These are phyloP conservation scores for Ophiocordyceps sinensis DNA, from an alignment of 2,329 filamentous ascomycete species.

Conservation along the genomic window DNA sequence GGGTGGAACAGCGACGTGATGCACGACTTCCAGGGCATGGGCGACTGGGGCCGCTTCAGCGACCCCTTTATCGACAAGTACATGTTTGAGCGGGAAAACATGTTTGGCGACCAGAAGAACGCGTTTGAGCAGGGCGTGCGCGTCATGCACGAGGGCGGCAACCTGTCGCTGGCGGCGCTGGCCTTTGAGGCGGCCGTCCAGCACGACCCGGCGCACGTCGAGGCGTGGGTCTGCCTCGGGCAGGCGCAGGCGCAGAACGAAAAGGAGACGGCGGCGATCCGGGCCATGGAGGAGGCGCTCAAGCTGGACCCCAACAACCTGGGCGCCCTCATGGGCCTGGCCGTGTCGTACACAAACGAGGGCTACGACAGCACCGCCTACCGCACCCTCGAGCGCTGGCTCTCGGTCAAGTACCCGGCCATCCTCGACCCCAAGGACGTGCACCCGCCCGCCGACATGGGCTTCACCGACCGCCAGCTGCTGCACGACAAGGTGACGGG, in stretches of 20 bases:
- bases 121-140: constrained; percentile 87
- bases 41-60: constrained; percentile 50
- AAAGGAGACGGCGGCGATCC: constrained; percentile 91
- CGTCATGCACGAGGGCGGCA: constrained; percentile 87
- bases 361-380: constrained; percentile 96
- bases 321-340: constrained; percentile 82
- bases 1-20: constrained; percentile 55
- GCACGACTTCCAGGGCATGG: constrained; percentile 44
- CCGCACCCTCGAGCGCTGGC: constrained; percentile 89
- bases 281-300: constrained; percentile 80
- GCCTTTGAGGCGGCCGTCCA: constrained; percentile 94
- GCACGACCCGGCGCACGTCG: constrained; percentile 72
- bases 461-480: constrained; percentile 83
- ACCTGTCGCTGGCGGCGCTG: constrained; percentile 80
- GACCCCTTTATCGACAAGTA: constrained; percentile 80
- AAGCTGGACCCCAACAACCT: constrained; percentile 80
- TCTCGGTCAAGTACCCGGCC: constrained; percentile 84
- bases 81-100: constrained; percentile 87
- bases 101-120: constrained; percentile 67
- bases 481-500: constrained; percentile 84
- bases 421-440: constrained; percentile 61
- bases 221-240: constrained; percentile 88
- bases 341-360: constrained; percentile 96
- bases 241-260: constrained; percentile 95
- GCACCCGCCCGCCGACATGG: constrained; percentile 65